Base-by-base conservation (phyloP, 1,284 basidiomycete genomes). In the Ganoderma sinense region DNA sequence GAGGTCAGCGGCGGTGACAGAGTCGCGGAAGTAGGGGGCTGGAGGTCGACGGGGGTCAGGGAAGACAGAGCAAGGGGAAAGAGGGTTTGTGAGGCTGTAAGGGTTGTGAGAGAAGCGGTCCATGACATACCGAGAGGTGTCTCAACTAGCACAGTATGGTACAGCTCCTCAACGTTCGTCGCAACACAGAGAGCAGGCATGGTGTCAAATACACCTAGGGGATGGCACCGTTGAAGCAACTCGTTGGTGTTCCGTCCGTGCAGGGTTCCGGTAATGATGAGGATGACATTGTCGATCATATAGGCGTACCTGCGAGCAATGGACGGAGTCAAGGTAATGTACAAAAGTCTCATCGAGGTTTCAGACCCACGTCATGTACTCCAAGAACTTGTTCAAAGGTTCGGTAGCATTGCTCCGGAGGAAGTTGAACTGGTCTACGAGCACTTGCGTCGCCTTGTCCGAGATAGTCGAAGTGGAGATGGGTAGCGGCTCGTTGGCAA, bases 261-360 rank as follows among this genome's bases (percentile, higher is more conserved):
- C 51, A 99, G 84, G 1, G 97, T 99, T 45, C 98, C 98, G 23
- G 98, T 98, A 73, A 99, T 99, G 77, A 99, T 89, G 64, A 99
- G 88, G 72, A 99, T 94, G 78, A 99, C 95, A 80, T 99, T 99
- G 89, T 99, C 98, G 78, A 99, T 99, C 98, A 99, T 99, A 84
- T 99, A 99, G 36, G 92, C 95, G 80, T 98, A 98, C 58, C 95
- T 97, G 79, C 59, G 26, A 61, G 36, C 39, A 18, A 26, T n/a
- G 0, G 14, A 26, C 26, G 14, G 43, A 26, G 23, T 61, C 14
- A 43, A 26, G 14, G 14, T 16, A 6, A 23, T 41, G 14, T 23
- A 0, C 13, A 4, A 29, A 8, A 16, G 16, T 20, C 39, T 43
- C 10, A 43, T 14, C n/a, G 36, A 61, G 36, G 23, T 6, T 20